Conservation (phyloP, 768 basidiomycete genomes). For the Termitomyces sp. region DNA sequence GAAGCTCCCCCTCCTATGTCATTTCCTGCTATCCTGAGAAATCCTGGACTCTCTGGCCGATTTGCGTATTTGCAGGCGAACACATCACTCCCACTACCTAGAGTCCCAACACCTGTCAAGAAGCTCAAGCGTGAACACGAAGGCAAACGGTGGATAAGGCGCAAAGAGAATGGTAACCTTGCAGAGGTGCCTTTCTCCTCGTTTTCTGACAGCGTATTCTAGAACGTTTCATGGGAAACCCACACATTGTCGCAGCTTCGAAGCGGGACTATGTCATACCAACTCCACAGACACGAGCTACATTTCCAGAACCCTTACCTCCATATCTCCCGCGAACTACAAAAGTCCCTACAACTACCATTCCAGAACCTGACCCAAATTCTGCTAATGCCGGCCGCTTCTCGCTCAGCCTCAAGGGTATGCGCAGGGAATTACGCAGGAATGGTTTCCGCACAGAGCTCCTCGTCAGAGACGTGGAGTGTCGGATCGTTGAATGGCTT, state of each 20-base stretch:
- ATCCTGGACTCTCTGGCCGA: conserved; percentile 47
- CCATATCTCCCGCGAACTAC: conserved; percentile 61
- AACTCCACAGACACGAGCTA: conserved; percentile 41
- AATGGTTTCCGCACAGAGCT: conserved; percentile 56
- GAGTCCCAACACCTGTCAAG: conserved; percentile 24
- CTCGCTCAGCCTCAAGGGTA: conserved; percentile 72
- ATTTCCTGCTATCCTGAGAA: conserved; percentile 68
- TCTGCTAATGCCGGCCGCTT: conserved; percentile 74
- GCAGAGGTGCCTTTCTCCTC: conserved; percentile 13
- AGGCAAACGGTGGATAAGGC: conserved; percentile 73
- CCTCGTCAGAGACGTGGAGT: conserved; percentile 68
- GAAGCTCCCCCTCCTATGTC: conserved; percentile 50
- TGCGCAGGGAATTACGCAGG: conserved; percentile 62
- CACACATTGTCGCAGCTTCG: conserved; percentile 64
- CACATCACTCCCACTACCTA: conserved; percentile 9
- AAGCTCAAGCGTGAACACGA: conserved; percentile 55
- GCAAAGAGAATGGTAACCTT: conserved; percentile 71
- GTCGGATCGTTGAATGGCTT: conserved; percentile 63
- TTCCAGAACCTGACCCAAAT: conserved; percentile 40
- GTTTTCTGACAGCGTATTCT: neutral
- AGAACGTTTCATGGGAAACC: conserved; percentile 74
- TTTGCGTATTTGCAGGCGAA: conserved; percentile 48
- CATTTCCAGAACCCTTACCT: conserved; percentile 78
- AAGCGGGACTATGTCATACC: conserved; percentile 50
- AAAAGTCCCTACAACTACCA: conserved; percentile 42